Evolutionary conservation across 164 flowering plant genomes (phyloP).

Genomic region (Chimonanthus salicifolius): DNA sequence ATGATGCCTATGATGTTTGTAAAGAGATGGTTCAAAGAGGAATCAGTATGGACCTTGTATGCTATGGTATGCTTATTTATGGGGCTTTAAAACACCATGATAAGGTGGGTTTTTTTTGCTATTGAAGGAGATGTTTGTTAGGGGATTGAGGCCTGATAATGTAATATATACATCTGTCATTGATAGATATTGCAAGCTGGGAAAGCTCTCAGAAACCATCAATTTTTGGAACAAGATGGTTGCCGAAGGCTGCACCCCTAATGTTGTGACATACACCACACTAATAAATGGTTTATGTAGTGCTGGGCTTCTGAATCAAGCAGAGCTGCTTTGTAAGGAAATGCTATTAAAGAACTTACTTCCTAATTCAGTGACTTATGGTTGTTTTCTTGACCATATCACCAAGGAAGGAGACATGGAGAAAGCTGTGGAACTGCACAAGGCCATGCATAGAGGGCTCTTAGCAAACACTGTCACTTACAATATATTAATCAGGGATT

Average conservation of each 20-base stretch:
- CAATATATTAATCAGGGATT: constrained; percentile 73
- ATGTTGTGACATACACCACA: constrained; percentile 72
- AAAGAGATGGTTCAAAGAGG: constrained; percentile 62
- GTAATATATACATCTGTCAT: constrained; percentile 73
- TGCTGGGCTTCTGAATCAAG: constrained; percentile 56
- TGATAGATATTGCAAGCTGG: constrained; percentile 54
- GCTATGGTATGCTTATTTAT: constrained; percentile 65
- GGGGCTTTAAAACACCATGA: constrained; percentile 47
- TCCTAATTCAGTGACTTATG: constrained; percentile 75
- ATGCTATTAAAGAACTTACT: constrained; percentile 42
- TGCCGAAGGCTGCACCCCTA: constrained; percentile 58
- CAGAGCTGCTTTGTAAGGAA: constrained; percentile 57
- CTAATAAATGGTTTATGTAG: constrained; percentile 73
- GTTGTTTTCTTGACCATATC: constrained; percentile 68
- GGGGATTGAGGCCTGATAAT: constrained; percentile 61
- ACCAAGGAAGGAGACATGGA: constrained; percentile 59
- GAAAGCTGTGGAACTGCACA: constrained; percentile 58
- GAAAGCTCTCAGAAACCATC: constrained; percentile 53
- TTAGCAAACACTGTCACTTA: constrained; percentile 70
- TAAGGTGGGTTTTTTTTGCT: constrained; percentile 22
- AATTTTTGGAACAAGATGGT: constrained; percentile 67
- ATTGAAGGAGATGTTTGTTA: constrained; percentile 55
- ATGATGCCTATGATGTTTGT: constrained; percentile 52
- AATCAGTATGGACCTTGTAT: constrained; percentile 62
- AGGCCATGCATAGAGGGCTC: constrained; percentile 42